Evolutionary conservation across 225 moss, liverwort and hornwort species (phyloP).

Genomic region (Straminergon stramineum): DNA sequence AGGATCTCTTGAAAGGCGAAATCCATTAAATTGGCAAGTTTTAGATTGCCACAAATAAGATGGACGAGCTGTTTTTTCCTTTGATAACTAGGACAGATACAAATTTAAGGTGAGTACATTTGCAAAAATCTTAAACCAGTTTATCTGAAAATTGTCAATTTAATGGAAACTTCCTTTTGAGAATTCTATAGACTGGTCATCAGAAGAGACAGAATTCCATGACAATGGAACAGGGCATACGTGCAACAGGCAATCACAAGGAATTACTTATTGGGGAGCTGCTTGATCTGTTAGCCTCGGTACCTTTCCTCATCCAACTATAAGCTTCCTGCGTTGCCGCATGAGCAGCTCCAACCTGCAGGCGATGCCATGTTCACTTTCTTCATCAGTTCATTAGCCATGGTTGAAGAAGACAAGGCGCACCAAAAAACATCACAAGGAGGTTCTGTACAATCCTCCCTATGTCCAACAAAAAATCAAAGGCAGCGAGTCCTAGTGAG

Average conservation of each 20-base stretch:
- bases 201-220: background rate
- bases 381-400: background rate
- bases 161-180: background rate
- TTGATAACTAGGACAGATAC: background rate
- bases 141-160: no score
- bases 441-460: background rate
- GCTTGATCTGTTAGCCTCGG: background rate
- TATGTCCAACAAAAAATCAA: background rate
- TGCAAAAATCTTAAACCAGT: background rate
- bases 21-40: background rate
- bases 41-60: background rate
- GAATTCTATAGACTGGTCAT: background rate
- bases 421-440: background rate
- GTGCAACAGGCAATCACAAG: background rate
- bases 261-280: background rate
- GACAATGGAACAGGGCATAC: background rate
- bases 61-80: background rate
- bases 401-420: background rate
- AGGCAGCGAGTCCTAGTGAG: background rate
- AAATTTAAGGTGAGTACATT: background rate
- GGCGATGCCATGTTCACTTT: background rate
- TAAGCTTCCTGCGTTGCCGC: conserved; percentile 38
- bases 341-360: conserved; percentile 43
- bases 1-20: background rate
- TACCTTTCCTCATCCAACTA: conserved; percentile 38